A percentile compares a stretch with the other conserved stretches of the same genome.
phyloP scores from a whole-genome alignment of 1,284 basidiomycete genomes.

The Irpex lacteus region DNA sequence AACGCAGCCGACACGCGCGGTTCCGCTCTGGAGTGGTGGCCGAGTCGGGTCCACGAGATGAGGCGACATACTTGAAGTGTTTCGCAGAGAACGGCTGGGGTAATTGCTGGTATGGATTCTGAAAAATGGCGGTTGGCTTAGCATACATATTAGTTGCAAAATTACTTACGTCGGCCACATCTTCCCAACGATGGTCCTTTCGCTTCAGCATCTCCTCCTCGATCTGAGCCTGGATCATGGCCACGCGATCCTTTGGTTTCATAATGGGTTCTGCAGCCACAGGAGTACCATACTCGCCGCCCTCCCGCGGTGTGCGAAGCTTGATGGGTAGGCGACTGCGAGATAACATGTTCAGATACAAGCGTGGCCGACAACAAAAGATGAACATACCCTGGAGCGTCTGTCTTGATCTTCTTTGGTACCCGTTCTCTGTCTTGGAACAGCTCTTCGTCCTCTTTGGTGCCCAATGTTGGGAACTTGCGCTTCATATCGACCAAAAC shows the following conservation, averaged over 20 bases:
- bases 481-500: slow-evolving; percentile 80
- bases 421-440: slow-evolving; percentile 74
- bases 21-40: slow-evolving; percentile 31
- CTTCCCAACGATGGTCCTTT: slow-evolving; percentile 86
- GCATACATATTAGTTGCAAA: neutral
- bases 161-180: slow-evolving; percentile 69
- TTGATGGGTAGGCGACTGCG: slow-evolving; percentile 49
- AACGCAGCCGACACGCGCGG: slow-evolving; percentile 68
- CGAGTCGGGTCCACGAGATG: slow-evolving; percentile 32
- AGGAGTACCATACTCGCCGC: slow-evolving; percentile 41
- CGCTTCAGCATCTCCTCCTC: slow-evolving; percentile 66
- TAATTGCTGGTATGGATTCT: slow-evolving; percentile 64
- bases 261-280: slow-evolving; percentile 47
- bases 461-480: slow-evolving; percentile 63
- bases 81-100: slow-evolving; percentile 48
- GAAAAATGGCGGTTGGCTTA: slow-evolving; percentile 8
- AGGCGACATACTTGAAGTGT: slow-evolving; percentile 61
- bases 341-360: slow-evolving; percentile 11
- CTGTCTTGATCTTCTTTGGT: slow-evolving; percentile 52
- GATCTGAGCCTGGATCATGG: slow-evolving; percentile 60
- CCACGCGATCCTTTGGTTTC: slow-evolving; percentile 64
- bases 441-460: slow-evolving; percentile 82
- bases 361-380: slow-evolving; percentile 1
- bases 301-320: slow-evolving; percentile 39
- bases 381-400: slow-evolving; percentile 38